Evolutionary conservation across 805 yeast genomes (phyloP).

Genomic region (Saturnispora serradocipensis): DNA sequence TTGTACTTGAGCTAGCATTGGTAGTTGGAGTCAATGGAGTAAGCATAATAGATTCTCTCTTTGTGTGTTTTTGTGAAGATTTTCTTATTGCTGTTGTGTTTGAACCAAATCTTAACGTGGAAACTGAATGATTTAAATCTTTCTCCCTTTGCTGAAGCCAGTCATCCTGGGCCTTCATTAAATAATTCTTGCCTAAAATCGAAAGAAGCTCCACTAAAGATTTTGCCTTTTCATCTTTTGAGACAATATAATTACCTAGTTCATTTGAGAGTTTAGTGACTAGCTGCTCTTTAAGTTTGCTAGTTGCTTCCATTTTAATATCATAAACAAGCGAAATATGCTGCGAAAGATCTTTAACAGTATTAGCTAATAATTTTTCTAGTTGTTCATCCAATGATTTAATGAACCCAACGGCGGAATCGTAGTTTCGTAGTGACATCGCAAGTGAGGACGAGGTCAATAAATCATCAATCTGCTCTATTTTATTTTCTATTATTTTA

Average conservation of each 20-base stretch:
- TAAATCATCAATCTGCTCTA: slow-evolving; percentile 33
- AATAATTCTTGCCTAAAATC: neutral
- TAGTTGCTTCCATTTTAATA: slow-evolving; percentile 19
- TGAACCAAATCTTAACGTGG: slow-evolving; percentile 8
- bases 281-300: slow-evolving; percentile 16
- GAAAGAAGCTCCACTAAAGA: slow-evolving; percentile 4
- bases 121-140: slow-evolving; percentile 1
- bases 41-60: slow-evolving; percentile 6
- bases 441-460: slow-evolving; percentile 43
- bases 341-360: slow-evolving; percentile 16
- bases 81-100: slow-evolving; percentile 2
- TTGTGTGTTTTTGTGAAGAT: neutral
- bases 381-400: slow-evolving; percentile 19
- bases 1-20: neutral
- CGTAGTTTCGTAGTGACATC: slow-evolving; percentile 38
- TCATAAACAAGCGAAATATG: slow-evolving; percentile 12
- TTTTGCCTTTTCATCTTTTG: slow-evolving; percentile 9
- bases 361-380: slow-evolving; percentile 9
- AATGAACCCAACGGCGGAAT: slow-evolving; percentile 32
- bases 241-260: slow-evolving; percentile 11
- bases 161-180: slow-evolving; percentile 1
- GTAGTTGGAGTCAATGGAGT: slow-evolving; percentile 3
- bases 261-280: slow-evolving; percentile 17
- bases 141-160: slow-evolving; percentile 5
- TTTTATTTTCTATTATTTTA: slow-evolving; percentile 13